Conservation (phyloP, 2,329 filamentous ascomycete genomes). For the Phaeosphaeriaceae sp. region DNA sequence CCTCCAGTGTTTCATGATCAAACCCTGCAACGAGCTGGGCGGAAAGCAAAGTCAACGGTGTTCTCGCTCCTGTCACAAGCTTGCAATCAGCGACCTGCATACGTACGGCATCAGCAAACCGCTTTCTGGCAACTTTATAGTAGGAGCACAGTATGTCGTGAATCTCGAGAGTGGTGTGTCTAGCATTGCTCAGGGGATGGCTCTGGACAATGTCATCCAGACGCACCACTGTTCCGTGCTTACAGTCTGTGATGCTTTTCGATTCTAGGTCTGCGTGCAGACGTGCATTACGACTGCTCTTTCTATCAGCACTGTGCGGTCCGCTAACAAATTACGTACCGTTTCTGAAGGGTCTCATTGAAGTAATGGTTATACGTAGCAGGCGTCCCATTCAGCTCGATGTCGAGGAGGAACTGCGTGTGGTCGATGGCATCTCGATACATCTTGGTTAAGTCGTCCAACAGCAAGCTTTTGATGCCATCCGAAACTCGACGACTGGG, state of each 20-base stretch:
- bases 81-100: background rate
- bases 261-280: too few species aligned
- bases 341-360: conserved; percentile 35
- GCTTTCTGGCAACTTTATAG: background rate
- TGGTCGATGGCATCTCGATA: conserved; percentile 60
- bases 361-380: conserved; percentile 63
- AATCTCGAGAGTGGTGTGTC: background rate
- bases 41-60: background rate
- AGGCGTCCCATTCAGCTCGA: conserved; percentile 57
- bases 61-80: background rate
- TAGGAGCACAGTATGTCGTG: background rate
- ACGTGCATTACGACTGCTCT: too few species aligned
- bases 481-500: background rate
- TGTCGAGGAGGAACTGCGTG: conserved; percentile 58
- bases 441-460: conserved; percentile 53
- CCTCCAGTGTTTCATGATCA: background rate
- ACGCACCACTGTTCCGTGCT: too few species aligned
- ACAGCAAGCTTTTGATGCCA: too few species aligned
- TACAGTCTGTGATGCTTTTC: too few species aligned
- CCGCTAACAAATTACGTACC: background rate
- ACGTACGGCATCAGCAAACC: background rate
- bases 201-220: too few species aligned
- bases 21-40: background rate
- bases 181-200: too few species aligned
- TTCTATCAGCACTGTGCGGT: too few species aligned